Conservation (phyloP, 2,329 filamentous ascomycete genomes). For the Ilyonectria sp. region DNA sequence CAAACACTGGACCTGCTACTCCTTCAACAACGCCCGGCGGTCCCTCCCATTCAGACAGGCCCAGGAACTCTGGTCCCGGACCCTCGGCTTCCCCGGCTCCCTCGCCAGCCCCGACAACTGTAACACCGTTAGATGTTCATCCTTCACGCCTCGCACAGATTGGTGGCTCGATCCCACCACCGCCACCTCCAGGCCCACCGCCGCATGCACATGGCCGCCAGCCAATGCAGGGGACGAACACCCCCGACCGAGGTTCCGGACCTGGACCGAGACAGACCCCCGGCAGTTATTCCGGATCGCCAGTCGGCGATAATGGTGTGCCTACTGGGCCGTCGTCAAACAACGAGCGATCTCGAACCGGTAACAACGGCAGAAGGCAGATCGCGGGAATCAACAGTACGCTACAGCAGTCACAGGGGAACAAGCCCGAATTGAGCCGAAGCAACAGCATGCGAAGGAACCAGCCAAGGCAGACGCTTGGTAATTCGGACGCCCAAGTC, state of each 20-base stretch:
- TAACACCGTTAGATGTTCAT: constrained; percentile 58
- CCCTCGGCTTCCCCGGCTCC: constrained; percentile 45
- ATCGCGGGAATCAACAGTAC: constrained; percentile 73
- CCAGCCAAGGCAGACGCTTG: constrained; percentile 60
- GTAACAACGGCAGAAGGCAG: constrained; percentile 64
- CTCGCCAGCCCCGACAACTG: constrained; percentile 44
- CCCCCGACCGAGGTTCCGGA: constrained; percentile 49
- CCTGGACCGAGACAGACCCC: constrained; percentile 46
- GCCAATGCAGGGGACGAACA: constrained; percentile 49
- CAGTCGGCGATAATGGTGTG: constrained; percentile 48
- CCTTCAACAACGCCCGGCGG: constrained; percentile 46
- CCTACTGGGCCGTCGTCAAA: constrained; percentile 56
- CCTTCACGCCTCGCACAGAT: constrained; percentile 68
- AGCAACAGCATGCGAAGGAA: constrained; percentile 54
- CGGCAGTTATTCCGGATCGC: constrained; percentile 41
- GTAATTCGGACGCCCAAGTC: constrained; percentile 70
- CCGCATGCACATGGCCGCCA: constrained; percentile 50
- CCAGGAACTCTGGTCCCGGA: constrained; percentile 55
- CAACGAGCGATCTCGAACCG: constrained; percentile 54
- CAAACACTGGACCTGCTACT: constrained; percentile 50
- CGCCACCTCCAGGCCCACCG: constrained; percentile 53
- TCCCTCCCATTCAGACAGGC: constrained; percentile 59
- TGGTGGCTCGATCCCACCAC: constrained; percentile 49
- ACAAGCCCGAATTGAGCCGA: constrained; percentile 55
- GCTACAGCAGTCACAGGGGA: constrained; percentile 67